Base-by-base conservation (phyloP, 345 rosid genomes). In the Hibiscus syriacus region DNA sequence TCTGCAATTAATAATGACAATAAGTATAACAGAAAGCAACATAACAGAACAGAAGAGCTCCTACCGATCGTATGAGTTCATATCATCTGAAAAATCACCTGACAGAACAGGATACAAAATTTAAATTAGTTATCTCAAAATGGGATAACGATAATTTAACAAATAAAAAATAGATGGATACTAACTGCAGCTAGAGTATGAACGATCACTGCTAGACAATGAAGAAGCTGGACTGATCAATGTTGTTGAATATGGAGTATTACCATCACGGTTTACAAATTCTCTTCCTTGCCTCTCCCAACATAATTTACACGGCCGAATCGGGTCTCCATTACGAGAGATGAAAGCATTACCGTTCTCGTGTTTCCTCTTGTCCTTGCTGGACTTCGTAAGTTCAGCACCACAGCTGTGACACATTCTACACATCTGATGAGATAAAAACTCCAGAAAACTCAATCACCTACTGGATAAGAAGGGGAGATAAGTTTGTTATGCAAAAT, bases 21-120 rank as follows among this genome's bases (percentile, higher is more conserved):
- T 23, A 16, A 59, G 26, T 64, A 60, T 38, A 65, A 5, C n/a
- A 61, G n/a, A n/a, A n/a, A n/a, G 58, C 48, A 65, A 12, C 14
- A 46, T 1, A 27, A 41, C 49, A 66, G 67, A 52, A 52, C 45
- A 54, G 62, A 50, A 41, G 25, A 6, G 19, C 23, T 36, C 84
- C 71, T 78, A 88, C 98, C 87, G 65, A 64, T 80, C 76, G 74
- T 68, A 59, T 16, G 87, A 66, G 71, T 78, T 87, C 50, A 74
- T 79, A 71, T 89, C 97, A 71, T 85, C 92, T 0, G 92, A 87
- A 76, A 79, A 66, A 66, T 89, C 99, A 64, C 98, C 99, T 89
- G 77, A 60, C 32, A 58, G 26, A 64, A 36, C 50, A 75, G 19
- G 73, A 49, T 12, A 71, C 22, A 67, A 58, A 27, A 9, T 46